These are phyloP conservation scores for Ilyonectria sp. DNA, from an alignment of 2,329 filamentous ascomycete genomes.

Conservation along the genomic window DNA sequence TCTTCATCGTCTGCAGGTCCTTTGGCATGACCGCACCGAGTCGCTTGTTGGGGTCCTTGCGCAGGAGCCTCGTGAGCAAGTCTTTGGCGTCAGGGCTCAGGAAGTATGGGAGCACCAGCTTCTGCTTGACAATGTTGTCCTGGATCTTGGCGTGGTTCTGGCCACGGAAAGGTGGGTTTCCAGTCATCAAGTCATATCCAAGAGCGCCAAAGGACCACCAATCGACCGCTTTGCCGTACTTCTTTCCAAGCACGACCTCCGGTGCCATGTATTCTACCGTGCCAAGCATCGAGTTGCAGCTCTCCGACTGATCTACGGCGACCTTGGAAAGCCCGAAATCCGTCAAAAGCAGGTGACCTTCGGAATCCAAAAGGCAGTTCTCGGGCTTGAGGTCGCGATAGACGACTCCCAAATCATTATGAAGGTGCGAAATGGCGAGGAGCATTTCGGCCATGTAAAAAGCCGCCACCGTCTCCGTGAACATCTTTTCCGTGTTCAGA, in stretches of 20 bases:
- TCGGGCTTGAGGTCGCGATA: constrained; percentile 98
- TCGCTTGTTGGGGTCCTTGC: constrained; percentile 93
- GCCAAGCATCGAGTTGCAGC: constrained; percentile 91
- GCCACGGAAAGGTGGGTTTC: constrained; percentile 90
- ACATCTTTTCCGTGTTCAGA: constrained; percentile 94
- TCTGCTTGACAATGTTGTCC: constrained; percentile 95
- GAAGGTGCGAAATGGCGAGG: constrained; percentile 92
- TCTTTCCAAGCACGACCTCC: constrained; percentile 88
- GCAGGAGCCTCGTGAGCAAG: constrained; percentile 87
- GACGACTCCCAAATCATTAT: constrained; percentile 92
- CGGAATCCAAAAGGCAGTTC: constrained; percentile 92
- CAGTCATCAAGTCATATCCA: constrained; percentile 93
- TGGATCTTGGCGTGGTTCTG: constrained; percentile 96
- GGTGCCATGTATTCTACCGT: constrained; percentile 99
- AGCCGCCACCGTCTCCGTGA: constrained; percentile 87
- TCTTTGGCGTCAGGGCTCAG: constrained; percentile 94
- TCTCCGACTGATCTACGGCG: constrained; percentile 75
- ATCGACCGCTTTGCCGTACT: constrained; percentile 95
- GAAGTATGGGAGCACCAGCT: constrained; percentile 90
- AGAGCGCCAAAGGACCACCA: constrained; percentile 99
- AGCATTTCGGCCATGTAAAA: constrained; percentile 99
- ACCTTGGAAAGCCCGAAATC: constrained; percentile 99
- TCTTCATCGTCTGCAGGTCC: constrained; percentile 88
- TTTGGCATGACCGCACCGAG: constrained; percentile 91
- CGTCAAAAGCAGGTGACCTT: constrained; percentile 93